phyloP scores from a whole-genome alignment of 1,284 basidiomycete species.

The Heterobasidion annosum region DNA sequence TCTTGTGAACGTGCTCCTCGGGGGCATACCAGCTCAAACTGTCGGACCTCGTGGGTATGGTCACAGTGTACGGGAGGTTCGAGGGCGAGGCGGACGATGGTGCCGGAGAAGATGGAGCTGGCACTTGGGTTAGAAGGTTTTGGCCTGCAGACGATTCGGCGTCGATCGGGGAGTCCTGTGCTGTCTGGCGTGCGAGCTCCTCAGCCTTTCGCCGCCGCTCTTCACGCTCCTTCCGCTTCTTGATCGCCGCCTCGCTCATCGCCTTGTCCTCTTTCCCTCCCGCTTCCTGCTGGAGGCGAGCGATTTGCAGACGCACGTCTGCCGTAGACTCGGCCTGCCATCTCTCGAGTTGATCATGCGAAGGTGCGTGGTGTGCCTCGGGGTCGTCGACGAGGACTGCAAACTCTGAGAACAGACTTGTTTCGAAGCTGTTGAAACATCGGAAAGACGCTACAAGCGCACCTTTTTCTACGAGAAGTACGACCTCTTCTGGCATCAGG shows the following conservation, averaged over 20 bases:
- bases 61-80: constrained; percentile 39
- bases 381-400: constrained; percentile 76
- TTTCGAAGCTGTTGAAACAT: background rate
- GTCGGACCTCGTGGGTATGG: constrained; percentile 55
- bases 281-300: constrained; percentile 25
- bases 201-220: constrained; percentile 35
- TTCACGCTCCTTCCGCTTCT: constrained; percentile 66
- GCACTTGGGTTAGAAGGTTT: background rate
- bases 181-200: constrained; percentile 20
- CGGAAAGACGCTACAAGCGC: background rate
- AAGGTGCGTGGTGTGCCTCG: constrained; percentile 52
- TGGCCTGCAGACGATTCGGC: background rate
- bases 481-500: constrained; percentile 88
- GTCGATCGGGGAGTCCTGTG: constrained; percentile 6
- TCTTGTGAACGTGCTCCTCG: constrained; percentile 32
- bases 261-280: constrained; percentile 32
- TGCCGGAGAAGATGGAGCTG: constrained; percentile 7
- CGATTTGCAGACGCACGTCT: constrained; percentile 36
- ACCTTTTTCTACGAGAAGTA: constrained; percentile 79
- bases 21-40: constrained; percentile 54
- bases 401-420: constrained; percentile 39
- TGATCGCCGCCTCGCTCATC: constrained; percentile 46
- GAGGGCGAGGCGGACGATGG: constrained; percentile 10
- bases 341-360: constrained; percentile 34
- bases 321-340: constrained; percentile 48